Evolutionary conservation across 768 basidiomycete species (phyloP), one percentile per base, ranked within the genome.

Genomic region (Lepiota venenata): DNA sequence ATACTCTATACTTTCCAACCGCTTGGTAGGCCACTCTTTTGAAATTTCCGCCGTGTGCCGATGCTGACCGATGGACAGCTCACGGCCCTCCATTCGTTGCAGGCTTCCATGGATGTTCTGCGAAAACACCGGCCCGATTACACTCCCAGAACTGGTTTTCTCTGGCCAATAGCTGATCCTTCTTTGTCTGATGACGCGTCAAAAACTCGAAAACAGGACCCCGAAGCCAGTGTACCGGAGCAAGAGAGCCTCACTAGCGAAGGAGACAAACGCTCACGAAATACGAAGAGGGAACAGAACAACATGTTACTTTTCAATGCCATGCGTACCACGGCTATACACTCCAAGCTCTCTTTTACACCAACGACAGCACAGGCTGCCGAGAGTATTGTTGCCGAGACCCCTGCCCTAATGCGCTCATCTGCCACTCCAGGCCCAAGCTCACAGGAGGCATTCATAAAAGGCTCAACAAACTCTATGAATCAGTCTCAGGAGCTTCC

Each of bases 1-100:
- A 32, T 93, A 94, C 64, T 84, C 85, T 9, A 77, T 95, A 2
- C 72, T 95, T 39, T 91, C 91, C 47, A 91, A 91, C 61, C 84
- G 93, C 60, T 71, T 95, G 62, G 92, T 92, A 65, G 63, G 78
- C 62, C 20, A 3, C 47, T 18, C 54, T 20, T 47, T 48, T 56
- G 38, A 29, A 22, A 56, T 40, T 38, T 51, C 25, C 36, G 27
- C 25, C 45, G 3, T 27, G 3, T 27, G 7, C n/a, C 25, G 29
- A 41, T n/a, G 43, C 59, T 54, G 38, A 45, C 18, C 37, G 38
- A 22, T 35, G 32, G 36, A 50, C 61, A 88, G 87, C 77, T 90
- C 47, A 84, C 88, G 20, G 81, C 88, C 35, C 65, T 90, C 35
- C 80, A 81, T 61, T 80, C 84, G 10, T 70, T 96, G 16, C 88